Percentiles rank a stretch among this genome's conserved stretches.
phyloP scores from a whole-genome alignment of 805 yeast genomes.

The Barnettozyma californica region DNA sequence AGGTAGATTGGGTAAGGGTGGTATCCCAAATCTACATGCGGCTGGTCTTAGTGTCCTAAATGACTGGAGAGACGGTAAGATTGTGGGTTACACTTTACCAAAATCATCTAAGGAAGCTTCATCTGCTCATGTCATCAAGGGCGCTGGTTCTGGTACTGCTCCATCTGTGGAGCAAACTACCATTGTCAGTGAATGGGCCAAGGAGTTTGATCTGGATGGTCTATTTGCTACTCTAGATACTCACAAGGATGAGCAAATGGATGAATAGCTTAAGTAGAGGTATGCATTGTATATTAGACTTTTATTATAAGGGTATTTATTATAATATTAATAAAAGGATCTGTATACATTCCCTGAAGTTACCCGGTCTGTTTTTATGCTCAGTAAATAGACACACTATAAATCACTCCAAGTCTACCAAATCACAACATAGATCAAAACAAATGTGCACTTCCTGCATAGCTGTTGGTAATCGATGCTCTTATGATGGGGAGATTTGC shows the following conservation, averaged over 20 bases:
- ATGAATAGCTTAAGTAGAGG: slow-evolving; percentile 1
- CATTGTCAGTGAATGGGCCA: slow-evolving; percentile 85
- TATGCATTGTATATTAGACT: slow-evolving; percentile 1
- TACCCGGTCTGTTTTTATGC: not conserved
- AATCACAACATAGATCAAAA: not conserved
- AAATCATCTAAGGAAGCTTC: slow-evolving; percentile 44
- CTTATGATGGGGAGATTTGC: slow-evolving; percentile 42
- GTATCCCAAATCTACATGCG: slow-evolving; percentile 81
- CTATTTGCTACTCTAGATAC: slow-evolving; percentile 46
- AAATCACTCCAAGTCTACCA: not conserved
- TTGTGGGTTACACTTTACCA: slow-evolving; percentile 86
- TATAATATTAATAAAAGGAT: too few relatives aligned
- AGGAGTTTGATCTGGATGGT: slow-evolving; percentile 89
- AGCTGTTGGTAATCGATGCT: slow-evolving; percentile 27
- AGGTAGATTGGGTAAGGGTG: slow-evolving; percentile 91
- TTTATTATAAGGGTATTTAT: not conserved
- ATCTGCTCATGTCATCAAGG: slow-evolving; percentile 22
- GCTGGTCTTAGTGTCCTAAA: slow-evolving; percentile 80
- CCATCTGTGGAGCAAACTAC: slow-evolving; percentile 50
- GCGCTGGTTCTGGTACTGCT: slow-evolving; percentile 28
- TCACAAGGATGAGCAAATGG: slow-evolving; percentile 22
- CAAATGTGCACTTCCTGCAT: not conserved
- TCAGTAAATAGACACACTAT: not conserved
- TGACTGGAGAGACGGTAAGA: slow-evolving; percentile 97
- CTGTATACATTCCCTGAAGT: not conserved